These are phyloP conservation scores for Cicer cuneatum DNA, from an alignment of 306 rosid genomes.

Conservation along the genomic window DNA sequence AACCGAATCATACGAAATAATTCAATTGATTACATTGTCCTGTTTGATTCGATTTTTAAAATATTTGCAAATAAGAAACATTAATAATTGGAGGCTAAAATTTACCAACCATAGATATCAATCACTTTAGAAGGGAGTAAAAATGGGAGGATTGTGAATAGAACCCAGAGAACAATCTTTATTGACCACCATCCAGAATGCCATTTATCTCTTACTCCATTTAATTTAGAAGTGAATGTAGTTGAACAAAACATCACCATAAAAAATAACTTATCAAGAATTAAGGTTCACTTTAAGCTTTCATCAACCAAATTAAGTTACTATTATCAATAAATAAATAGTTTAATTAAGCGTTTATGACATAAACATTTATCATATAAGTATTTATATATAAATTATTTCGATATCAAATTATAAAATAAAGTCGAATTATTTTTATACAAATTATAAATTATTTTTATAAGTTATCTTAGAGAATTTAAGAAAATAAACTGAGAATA, in stretches of 20 bases:
- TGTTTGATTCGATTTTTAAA: neutral
- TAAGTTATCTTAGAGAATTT: too few relatives aligned
- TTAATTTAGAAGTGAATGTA: constrained; percentile 71
- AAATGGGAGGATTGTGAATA: constrained; percentile 69
- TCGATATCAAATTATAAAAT: too few relatives aligned
- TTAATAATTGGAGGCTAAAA: constrained; percentile 25
- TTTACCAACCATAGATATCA: constrained; percentile 80
- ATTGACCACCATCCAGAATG: constrained; percentile 99
- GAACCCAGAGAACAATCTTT: constrained; percentile 68
- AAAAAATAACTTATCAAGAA: constrained; percentile 64
- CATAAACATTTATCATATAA: too few relatives aligned
- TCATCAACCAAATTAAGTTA: too few relatives aligned
- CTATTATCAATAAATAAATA: too few relatives aligned
- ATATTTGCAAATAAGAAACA: neutral
- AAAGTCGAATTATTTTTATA: too few relatives aligned
- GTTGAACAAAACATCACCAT: constrained; percentile 87
- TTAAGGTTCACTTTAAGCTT: constrained; percentile 58
- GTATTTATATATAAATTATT: too few relatives aligned
- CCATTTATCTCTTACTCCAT: constrained; percentile 69
- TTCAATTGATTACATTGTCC: neutral
- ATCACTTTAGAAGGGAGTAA: constrained; percentile 76
- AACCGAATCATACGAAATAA: neutral
- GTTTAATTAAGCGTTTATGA: too few relatives aligned
- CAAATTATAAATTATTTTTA: too few relatives aligned
- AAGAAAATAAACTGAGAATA: too few relatives aligned